Evolutionary conservation across 2,329 filamentous ascomycete species (phyloP), one percentile per base, ranked within the genome.

Genomic region (Pseudogymnoascus verrucosus): DNA sequence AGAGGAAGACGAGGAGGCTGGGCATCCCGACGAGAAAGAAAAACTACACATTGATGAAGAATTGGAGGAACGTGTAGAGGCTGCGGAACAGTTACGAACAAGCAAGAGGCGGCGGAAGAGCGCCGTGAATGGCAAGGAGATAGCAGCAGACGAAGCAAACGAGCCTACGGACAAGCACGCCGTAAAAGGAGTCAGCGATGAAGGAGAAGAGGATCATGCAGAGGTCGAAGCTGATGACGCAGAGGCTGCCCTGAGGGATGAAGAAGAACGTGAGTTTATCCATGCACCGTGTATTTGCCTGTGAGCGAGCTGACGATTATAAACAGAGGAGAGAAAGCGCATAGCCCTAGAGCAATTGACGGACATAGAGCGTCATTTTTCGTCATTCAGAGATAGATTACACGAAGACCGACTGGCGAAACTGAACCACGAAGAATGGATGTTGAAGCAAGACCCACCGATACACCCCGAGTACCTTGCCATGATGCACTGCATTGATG

Each of bases 391-490:
- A 71, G 92, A 92, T 70, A 96, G 92, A 68, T 83, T 97, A 44
- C 95, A 93, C 75, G 91, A 95, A 72, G 93, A 98, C 75, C 86
- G 91, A 67, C 83, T 99, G 21, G 88, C 90, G 61, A 87, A 90
- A 71, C 80, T 96, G 63, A 92, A 96, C 70, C 78, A 82, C 68
- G 85, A 89, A 74, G 86, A 89, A 71, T 81, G 80, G 34, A 86
- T 86, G 74, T 76, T 89, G 16, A 75, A 79, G 63, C 78, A 83
- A 68, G 79, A 82, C 57, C 80, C 79, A 62, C 85, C 85, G n/a
- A 89, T 86, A n/a, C 95, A 99, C 73, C 90, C 91, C 37, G 93
- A 96, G 74, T 93, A 93, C 69, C 81, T 97, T 37, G 90, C 90
- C 44, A 96, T 96, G 87, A 88, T 96, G 74, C 86, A 91, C 73